phyloP scores from a whole-genome alignment of 371 early-diverging fungal genomes.

The Mortierella sp. region DNA sequence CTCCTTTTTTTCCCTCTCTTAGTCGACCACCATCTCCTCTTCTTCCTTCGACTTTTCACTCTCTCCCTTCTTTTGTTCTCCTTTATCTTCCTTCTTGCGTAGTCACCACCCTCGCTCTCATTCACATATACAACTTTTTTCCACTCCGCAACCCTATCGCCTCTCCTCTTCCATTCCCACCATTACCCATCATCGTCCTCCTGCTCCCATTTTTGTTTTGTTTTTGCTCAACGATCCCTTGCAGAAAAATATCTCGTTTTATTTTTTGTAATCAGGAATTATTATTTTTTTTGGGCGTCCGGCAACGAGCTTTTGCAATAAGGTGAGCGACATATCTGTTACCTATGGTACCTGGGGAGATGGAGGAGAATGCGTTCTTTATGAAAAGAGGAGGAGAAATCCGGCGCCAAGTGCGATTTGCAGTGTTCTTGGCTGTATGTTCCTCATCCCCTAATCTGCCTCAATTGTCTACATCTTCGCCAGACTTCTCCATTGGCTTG shows the following conservation, averaged over 20 bases:
- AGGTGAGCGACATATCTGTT: slow-evolving; percentile 4
- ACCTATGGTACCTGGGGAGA: neutral
- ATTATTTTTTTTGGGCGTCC: neutral
- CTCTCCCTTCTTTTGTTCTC: neutral
- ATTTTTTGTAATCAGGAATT: neutral
- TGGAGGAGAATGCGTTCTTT: neutral
- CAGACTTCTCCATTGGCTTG: neutral
- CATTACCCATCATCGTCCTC: neutral
- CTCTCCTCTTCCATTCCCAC: neutral
- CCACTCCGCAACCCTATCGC: neutral
- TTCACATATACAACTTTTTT: neutral
- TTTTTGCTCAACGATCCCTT: slow-evolving; percentile 7
- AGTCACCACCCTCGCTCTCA: neutral
- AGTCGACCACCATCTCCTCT: too few species aligned
- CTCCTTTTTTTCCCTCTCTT: too few species aligned
- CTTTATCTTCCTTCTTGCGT: neutral
- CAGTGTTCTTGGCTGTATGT: neutral
- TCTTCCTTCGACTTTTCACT: slow-evolving; percentile 3
- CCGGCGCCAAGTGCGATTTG: neutral
- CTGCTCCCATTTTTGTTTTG: neutral
- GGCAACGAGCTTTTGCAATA: neutral
- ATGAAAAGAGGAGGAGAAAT: neutral
- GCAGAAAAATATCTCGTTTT: neutral
- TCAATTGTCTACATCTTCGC: neutral
- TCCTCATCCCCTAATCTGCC: neutral